Conservation (phyloP, 805 yeast genomes). For the Starmerella sirachaensis region DNA sequence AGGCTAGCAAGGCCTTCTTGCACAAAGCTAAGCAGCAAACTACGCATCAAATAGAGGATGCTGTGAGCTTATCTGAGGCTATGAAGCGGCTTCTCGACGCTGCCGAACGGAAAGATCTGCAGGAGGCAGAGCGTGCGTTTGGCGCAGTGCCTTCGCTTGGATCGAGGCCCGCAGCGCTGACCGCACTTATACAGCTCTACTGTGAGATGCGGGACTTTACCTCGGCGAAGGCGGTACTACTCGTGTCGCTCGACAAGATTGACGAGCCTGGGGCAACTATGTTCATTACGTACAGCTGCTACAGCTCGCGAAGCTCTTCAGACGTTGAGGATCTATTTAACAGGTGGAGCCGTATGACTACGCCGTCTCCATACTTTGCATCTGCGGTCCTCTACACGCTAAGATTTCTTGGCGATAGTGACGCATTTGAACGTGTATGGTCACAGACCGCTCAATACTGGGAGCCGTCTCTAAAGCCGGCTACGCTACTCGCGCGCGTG, state of each 20-base stretch:
- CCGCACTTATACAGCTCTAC: constrained; percentile 13
- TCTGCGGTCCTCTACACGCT: constrained; percentile 16
- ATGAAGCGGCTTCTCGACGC: constrained; percentile 9
- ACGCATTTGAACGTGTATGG: constrained; percentile 9
- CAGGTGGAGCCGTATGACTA: not conserved
- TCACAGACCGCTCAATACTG: constrained; percentile 1
- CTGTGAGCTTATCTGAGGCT: no score
- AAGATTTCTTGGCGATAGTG: constrained; percentile 13
- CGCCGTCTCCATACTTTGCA: constrained; percentile 7
- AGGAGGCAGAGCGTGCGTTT: constrained; percentile 11
- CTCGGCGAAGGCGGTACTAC: constrained; percentile 18
- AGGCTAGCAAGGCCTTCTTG: no score
- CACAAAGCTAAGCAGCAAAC: no score
- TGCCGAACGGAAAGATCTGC: constrained; percentile 1
- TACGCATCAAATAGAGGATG: no score
- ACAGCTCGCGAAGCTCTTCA: constrained; percentile 13
- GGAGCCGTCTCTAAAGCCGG: constrained; percentile 11
- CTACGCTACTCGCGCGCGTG: constrained; percentile 6
- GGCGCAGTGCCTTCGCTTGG: constrained; percentile 10
- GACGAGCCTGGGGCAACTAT: constrained; percentile 10
- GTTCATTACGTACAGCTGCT: constrained; percentile 13
- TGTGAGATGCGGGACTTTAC: constrained; percentile 19
- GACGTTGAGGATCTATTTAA: constrained; percentile 12
- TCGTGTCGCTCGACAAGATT: constrained; percentile 8
- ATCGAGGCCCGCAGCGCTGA: constrained; percentile 13